Base-by-base conservation (phyloP, 768 basidiomycete species). In the Hypholoma fasciculare region DNA sequence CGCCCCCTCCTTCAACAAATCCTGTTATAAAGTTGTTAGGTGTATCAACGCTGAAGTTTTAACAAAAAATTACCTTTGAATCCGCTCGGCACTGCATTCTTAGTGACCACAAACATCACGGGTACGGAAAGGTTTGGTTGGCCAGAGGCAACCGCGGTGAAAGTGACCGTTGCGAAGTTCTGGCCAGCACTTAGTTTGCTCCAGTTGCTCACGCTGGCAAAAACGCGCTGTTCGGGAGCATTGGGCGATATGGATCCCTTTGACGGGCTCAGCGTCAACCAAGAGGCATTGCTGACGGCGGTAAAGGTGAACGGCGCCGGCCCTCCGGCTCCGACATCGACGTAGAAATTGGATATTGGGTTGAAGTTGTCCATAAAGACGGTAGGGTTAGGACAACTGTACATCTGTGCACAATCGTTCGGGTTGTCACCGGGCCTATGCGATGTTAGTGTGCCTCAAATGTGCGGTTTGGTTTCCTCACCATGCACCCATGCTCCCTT, bases 361-460 rank as follows among this genome's bases (percentile, higher is more conserved):
- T 80, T 77, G 70, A 82, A 90, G 47, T 82, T 77, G 60, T 88
- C 84, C 30, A 90, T 70, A 2, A 74, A 72, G 23, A 88, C 58
- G 0, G 79, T 74, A 2, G 85, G 82, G 16, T 74, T 70, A 0
- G 75, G 75, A 64, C 83, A 84, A 65, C 69, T 77, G 73, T 82
- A 84, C 13, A 73, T 73, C 46, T 66, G 65, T 0, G 65, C 73
- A 63, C 87, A 90, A 58, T 89, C 80, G 69, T 80, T 78, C 38
- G 71, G 72, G 63, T 88, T 86, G 70, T 88, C 88, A 38, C 88
- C 87, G 0, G 88, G 88, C 85, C 84, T 86, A 46, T 43, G 38
- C 49, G 14, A 2, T 2, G 27, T 40, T 13, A 27, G 16, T 42
- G 36, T 19, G 34, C 19, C n/a, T 26, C 16, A 8, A 34, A 34